Evolutionary conservation across 192 early-diverging fungal species (phyloP), one percentile per base, ranked within the genome.

Genomic region (Spinellus fusiger): DNA sequence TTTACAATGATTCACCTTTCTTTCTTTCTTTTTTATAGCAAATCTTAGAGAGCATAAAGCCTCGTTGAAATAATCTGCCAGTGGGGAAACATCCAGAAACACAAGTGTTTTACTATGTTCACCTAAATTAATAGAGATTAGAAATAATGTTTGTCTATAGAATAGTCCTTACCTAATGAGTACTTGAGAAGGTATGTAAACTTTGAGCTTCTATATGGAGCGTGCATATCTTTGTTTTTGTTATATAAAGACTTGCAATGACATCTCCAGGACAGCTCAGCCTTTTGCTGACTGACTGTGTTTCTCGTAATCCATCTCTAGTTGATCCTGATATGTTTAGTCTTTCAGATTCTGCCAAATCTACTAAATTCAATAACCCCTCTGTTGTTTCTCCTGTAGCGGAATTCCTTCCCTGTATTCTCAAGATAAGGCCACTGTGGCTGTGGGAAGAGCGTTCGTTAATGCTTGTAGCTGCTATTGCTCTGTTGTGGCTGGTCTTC

Each of bases 41-140:
- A 98, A 98, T 49, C 93, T 79, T 50, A 98, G 79, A 16, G 92
- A 93, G 68, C 89, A 93, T 34, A 96, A 73, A 13, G 89, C 93
- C 69, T 98, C 96, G 31, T 80, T 75, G 35, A 93, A 80, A 71
- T 85, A 89, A 40, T 74, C 70, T n/a, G 79, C 64, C 48, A 90
- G 69, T n/a, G 96, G 96, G 20, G 85, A 89, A 31, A 98, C 81
- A 55, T 96, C 95, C 15, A 98, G 95, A 87, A 98, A 96, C 96
- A 98, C 97, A 18, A 97, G 80, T 9, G 94, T 96, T 73, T 98
- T 98, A 68, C 88, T 89, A 62, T 96, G 97, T 16, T 95, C 96
- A 37, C 91, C 89, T 68, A 56, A 20, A 25, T 37, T 4, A 47
- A 47, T 26, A 23, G 10, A 22, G 28, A 13, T 8, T 34, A 20